Percentiles rank a stretch among this genome's conserved stretches.
Evolutionary conservation across 257 asterid species (phyloP).

Genomic region (Solanum ossicruentum): DNA sequence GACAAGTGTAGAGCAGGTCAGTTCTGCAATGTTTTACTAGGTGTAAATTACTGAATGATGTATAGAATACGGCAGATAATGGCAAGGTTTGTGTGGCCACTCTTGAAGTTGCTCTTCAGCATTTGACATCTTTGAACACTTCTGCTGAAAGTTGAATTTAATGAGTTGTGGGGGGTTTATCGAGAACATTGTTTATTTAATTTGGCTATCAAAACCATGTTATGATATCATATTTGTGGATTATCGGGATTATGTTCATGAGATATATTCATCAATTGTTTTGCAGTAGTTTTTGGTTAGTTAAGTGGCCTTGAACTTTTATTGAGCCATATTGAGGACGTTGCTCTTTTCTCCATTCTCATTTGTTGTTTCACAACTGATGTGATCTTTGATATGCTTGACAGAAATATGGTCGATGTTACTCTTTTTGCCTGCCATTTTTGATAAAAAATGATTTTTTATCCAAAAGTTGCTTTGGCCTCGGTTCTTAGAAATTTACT

Average conservation of each 20-base stretch:
- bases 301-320: not conserved
- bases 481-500: not conserved
- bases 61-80: not conserved
- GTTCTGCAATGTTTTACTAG: not conserved
- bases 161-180: not conserved
- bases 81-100: not conserved
- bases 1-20: constrained; percentile 88
- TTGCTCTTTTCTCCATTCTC: not conserved
- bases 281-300: not conserved
- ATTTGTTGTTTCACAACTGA: not conserved
- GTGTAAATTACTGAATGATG: not conserved
- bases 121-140: not conserved
- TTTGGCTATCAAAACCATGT: not conserved
- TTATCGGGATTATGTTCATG: not conserved
- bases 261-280: not conserved
- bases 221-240: not conserved
- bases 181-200: not conserved
- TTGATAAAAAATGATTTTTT: not conserved
- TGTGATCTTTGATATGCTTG: not conserved
- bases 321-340: not conserved
- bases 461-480: not conserved
- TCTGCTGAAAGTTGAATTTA: not conserved
- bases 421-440: not conserved
- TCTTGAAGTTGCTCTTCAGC: not conserved
- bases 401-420: not conserved